Base-by-base conservation (phyloP, 768 basidiomycete genomes). In the Trametopsis cervina region DNA sequence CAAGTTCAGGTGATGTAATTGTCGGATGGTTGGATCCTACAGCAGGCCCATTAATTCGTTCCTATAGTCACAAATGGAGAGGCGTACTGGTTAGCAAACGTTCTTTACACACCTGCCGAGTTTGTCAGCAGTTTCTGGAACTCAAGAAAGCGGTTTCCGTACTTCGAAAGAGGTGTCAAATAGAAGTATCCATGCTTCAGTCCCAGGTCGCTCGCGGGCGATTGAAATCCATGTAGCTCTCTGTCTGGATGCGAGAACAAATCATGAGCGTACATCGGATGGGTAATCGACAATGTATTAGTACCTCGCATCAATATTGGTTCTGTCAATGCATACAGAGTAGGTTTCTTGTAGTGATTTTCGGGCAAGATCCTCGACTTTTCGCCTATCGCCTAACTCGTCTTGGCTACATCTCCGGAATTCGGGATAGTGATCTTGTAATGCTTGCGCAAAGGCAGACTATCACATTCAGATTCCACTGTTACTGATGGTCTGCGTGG, bases 381-480 rank as follows among this genome's bases (percentile, higher is more conserved):
- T 63, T 11, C 72, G 72, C 55, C 88, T 73, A 56, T 72, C 70
- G 15, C 86, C 89, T 37, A 91, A 72, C 46, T 89, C 83, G 57
- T 91, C 89, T 63, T 90, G 87, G 66, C 80, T 88, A 62, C 85
- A 89, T 55, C 85, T 73, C 38, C 69, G 68, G 60, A 88, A 85
- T 36, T 64, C 64, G 7, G 87, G 83, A 49, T 74, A 75, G 55
- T 81, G 65, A 4, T 60, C 51, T 57, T 88, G 70, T 4, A 90
- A 72, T n/a, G 81, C 78, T 54, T 80, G 63, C 41, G 89, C 85
- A 60, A 91, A 90, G 1, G 85, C 84, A 15, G 76, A 74, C 29
- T 15, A 33, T 7, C 29, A 33, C 29, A 33, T 7, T 33, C 29
- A 33, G 9, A 33, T 33, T 33, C 29, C 7, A 7, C 29, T 7